Percentiles rank a stretch among this genome's conserved stretches.
Conservation (phyloP, 768 basidiomycete genomes). For the Chalciporus pseudorubinellus region DNA sequence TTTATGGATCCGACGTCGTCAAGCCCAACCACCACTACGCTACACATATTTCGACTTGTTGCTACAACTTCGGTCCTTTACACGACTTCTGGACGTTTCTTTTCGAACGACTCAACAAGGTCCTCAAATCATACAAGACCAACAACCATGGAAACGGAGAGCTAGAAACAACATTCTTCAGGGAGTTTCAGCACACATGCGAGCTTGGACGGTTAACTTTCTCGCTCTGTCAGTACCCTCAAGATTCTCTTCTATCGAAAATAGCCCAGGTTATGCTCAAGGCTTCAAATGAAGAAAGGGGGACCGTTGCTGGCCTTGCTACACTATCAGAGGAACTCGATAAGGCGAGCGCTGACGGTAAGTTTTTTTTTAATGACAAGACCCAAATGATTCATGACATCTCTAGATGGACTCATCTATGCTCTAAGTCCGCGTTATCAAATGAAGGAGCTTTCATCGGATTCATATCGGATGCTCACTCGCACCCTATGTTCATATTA, state of each 20-base stretch:
- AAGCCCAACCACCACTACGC: slow-evolving; percentile 39
- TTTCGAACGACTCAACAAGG: slow-evolving; percentile 36
- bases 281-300: neutral
- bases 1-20: slow-evolving; percentile 31
- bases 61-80: slow-evolving; percentile 35
- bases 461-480: neutral
- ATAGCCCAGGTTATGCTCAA: neutral
- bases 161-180: slow-evolving; percentile 29
- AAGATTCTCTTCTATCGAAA: neutral
- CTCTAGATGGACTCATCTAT: neutral
- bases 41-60: slow-evolving; percentile 26
- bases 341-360: neutral
- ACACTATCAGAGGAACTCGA: neutral
- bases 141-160: slow-evolving; percentile 34
- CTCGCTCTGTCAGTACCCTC: slow-evolving; percentile 22
- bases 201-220: neutral
- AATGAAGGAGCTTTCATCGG: neutral
- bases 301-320: neutral
- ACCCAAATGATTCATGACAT: too few relatives aligned
- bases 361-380: neutral
- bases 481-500: neutral
- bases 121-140: slow-evolving; percentile 36
- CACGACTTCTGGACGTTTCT: slow-evolving; percentile 39
- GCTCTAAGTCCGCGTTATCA: neutral
- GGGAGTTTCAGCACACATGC: slow-evolving; percentile 23